A percentile compares a stretch with the other conserved stretches of the same genome.
Conservation (phyloP, 2,329 filamentous ascomycete genomes). For the Rutstroemia sp. region DNA sequence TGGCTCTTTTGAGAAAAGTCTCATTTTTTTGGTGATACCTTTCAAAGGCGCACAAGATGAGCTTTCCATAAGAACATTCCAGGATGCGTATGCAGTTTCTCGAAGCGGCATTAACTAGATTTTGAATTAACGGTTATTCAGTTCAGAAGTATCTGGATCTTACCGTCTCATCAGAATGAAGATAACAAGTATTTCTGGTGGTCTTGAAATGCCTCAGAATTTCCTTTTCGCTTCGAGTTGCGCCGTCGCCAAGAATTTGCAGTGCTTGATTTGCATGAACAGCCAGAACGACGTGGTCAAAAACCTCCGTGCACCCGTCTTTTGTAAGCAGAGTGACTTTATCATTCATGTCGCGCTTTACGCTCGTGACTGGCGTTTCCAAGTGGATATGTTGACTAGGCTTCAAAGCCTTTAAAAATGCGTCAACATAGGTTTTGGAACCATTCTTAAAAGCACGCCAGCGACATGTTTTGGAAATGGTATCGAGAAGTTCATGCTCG, state of each 20-base stretch:
- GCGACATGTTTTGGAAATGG: neutral
- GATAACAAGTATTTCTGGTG: neutral
- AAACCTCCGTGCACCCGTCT: neutral
- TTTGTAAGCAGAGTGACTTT: neutral
- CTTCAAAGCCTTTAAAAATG: neutral
- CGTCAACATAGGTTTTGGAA: neutral
- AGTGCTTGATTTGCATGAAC: neutral
- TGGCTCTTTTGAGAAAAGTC: neutral
- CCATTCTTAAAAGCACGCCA: no score
- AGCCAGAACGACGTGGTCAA: neutral
- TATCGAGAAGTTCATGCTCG: neutral
- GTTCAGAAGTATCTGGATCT: neutral
- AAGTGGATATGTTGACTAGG: neutral
- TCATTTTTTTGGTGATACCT: neutral
- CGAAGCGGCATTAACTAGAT: neutral
- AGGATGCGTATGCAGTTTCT: neutral
- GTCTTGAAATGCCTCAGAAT: neutral
- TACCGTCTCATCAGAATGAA: neutral
- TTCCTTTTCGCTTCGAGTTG: neutral
- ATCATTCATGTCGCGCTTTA: neutral
- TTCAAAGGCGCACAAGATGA: neutral
- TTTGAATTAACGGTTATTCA: neutral
- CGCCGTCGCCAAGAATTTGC: neutral
- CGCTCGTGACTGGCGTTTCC: neutral
- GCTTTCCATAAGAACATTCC: neutral